phyloP scores from a whole-genome alignment of 257 asterid species.

The Scutellaria baicalensis region DNA sequence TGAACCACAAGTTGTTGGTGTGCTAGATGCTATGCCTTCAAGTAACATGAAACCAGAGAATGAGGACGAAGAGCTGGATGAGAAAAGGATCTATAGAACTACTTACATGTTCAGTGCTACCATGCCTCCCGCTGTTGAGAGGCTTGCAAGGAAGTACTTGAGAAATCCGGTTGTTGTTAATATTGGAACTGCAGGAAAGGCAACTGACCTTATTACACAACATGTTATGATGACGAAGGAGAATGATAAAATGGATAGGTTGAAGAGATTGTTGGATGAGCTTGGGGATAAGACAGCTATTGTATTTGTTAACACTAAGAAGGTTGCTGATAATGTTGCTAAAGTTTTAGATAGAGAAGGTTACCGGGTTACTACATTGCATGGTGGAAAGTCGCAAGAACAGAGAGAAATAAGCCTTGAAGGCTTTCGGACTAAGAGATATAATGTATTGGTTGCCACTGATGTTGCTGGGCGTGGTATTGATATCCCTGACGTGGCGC shows the following conservation, averaged over 20 bases:
- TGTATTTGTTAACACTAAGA: conserved; percentile 50
- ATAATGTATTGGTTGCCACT: conserved; percentile 53
- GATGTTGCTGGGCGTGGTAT: conserved; percentile 70
- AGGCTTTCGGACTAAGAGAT: conserved; percentile 55
- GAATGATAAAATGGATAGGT: conserved; percentile 43
- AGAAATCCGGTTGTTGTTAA: conserved; percentile 62
- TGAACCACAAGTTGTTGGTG: conserved; percentile 60
- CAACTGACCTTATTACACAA: conserved; percentile 43
- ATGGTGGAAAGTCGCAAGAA: conserved; percentile 66
- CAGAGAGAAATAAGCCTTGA: conserved; percentile 55
- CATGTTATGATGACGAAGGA: conserved; percentile 51
- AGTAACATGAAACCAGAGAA: conserved; percentile 59
- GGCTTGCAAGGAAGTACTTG: conserved; percentile 51
- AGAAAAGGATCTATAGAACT: conserved; percentile 47
- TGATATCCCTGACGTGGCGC: conserved; percentile 63
- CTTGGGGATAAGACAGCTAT: conserved; percentile 60
- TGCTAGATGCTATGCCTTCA: conserved; percentile 59
- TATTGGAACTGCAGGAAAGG: conserved; percentile 61
- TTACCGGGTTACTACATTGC: conserved; percentile 52
- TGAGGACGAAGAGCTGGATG: conserved; percentile 59
- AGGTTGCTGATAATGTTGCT: conserved; percentile 44
- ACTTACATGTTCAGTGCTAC: conserved; percentile 65
- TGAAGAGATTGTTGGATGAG: conserved; percentile 43
- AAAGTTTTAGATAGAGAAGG: conserved; percentile 39
- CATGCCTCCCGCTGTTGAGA: conserved; percentile 60